Conservation (phyloP, 805 yeast genomes). For the Peterozyma toletana region DNA sequence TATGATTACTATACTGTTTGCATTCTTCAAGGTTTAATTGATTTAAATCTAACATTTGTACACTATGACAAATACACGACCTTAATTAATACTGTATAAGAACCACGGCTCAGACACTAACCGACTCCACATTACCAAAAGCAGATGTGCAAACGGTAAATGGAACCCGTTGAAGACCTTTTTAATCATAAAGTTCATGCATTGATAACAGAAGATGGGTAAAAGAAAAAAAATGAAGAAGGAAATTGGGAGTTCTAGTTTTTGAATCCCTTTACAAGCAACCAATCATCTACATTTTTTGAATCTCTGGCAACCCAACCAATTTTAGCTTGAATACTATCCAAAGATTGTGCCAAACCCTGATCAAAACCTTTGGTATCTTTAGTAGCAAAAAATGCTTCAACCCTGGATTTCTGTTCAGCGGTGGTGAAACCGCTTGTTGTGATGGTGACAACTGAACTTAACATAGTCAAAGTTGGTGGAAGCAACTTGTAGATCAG, state of each 20-base stretch:
- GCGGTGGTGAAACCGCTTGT: conserved; percentile 22
- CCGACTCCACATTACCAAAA: too few species aligned
- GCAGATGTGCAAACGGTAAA: too few species aligned
- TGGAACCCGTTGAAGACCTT: too few species aligned
- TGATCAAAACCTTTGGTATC: conserved; percentile 60
- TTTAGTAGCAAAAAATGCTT: conserved; percentile 42
- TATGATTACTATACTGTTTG: too few species aligned
- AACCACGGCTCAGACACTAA: too few species aligned
- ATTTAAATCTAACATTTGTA: too few species aligned
- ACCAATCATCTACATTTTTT: conserved; percentile 39
- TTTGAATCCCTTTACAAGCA: conserved; percentile 25
- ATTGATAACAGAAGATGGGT: not conserved
- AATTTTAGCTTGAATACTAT: conserved; percentile 47
- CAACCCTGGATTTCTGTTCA: conserved; percentile 39
- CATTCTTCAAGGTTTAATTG: too few species aligned
- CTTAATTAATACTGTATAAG: too few species aligned
- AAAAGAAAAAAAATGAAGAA: not conserved
- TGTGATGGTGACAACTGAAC: conserved; percentile 59
- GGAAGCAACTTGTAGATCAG: conserved; percentile 61
- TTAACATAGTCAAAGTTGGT: conserved; percentile 74
- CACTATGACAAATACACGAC: too few species aligned
- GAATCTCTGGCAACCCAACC: conserved; percentile 55
- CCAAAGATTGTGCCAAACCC: conserved; percentile 59
- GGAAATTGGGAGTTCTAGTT: conserved; percentile 9
- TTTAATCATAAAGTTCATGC: too few species aligned